Base-by-base conservation (phyloP, 2,329 filamentous ascomycete genomes). In the Penicillium decumbens region DNA sequence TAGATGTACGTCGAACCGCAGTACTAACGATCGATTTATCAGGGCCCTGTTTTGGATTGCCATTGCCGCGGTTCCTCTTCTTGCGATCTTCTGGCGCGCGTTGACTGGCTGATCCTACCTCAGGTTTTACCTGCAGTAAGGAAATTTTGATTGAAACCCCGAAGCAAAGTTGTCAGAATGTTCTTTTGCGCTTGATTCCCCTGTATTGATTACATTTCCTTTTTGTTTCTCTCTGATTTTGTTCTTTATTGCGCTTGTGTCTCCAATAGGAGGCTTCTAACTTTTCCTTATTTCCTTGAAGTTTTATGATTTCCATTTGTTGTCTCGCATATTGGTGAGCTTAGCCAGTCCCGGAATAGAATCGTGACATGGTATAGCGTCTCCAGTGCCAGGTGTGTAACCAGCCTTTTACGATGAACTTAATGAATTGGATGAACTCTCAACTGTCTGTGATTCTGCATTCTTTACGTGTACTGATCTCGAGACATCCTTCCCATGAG, bases 151-250 rank as follows among this genome's bases (percentile, higher is more conserved):
- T n/a, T 12, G 9, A 24, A 27, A 42, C 15, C 20, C 18, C n/a
- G 4, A 45, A 37, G 48, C 56, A 50, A 60, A 51, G 47, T 49
- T 44, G 41, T 41, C 43, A 57, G 45, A 57, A 41, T 58, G 58
- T 60, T 54, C 52, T 53, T 51, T 49, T 40, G 32, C 51, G 45
- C 53, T 57, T 57, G 61, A 68, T 68, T 68, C 60, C 66, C 65
- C 66, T 69, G 65, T 68, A 68, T 65, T 61, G 45, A 51, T 62
- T 56, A 56, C 54, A 53, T 60, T 59, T 52, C 51, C 43, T 58
- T 56, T 51, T 46, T 46, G 20, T 18, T 1, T 44, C 15, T 43
- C 42, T 57, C 51, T 40, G 52, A 49, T 50, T 59, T 45, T 56
- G 53, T 18, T 53, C 49, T 56, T 56, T 55, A 27, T 50, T 49